Evolutionary conservation across 148 eudicot species (phyloP), one percentile per base, ranked within the genome.

Genomic region (Chenopodium formosanum): DNA sequence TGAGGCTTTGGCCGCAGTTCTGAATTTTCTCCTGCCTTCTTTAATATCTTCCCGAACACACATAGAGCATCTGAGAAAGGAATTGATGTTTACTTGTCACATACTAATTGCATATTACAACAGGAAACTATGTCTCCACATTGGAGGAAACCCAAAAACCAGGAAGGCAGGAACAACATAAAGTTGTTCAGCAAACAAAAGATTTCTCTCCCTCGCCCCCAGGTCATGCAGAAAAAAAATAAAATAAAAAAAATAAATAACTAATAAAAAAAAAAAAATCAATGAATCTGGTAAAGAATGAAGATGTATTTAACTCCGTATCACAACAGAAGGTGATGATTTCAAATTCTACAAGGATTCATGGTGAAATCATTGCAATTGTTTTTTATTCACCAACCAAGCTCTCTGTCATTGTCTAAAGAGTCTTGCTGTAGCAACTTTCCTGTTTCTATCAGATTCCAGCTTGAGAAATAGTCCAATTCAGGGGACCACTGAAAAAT

Each of bases 1-100:
- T 91, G 94, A 82, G 94, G 94, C 80, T 90, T 91, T 47, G 94
- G 94, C 77, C 92, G 87, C 31, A 90, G 76, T 25, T 68, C 37
- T 76, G 89, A 73, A 63, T 83, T 83, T 58, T 37, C 37, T 53
- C 84, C 90, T 62, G 86, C 75, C 82, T 64, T 84, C 83, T 91
- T 91, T 78, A 88, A 62, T 73, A 91, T 86, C 78, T 90, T 89
- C 70, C 92, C 94, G 81, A 87, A 90, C 17, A 90, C 80, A 77
- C 90, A 88, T 53, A 91, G 84, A 78, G 94, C 92, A 80, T 87
- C 94, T 91, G 79, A 53, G 14, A 85, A 29, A 53, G 64, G 32
- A 34, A 19, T 19, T 47, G 4, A 50, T 4, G 7, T 29, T 8
- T 3, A 40, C 50, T 13, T 29, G 69, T 4, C 60, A 74, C 32